A percentile compares a stretch with the other conserved stretches of the same genome.
These are phyloP conservation scores for Scedosporium apiospermum DNA, from an alignment of 2,329 filamentous ascomycete genomes.

Conservation along the genomic window DNA sequence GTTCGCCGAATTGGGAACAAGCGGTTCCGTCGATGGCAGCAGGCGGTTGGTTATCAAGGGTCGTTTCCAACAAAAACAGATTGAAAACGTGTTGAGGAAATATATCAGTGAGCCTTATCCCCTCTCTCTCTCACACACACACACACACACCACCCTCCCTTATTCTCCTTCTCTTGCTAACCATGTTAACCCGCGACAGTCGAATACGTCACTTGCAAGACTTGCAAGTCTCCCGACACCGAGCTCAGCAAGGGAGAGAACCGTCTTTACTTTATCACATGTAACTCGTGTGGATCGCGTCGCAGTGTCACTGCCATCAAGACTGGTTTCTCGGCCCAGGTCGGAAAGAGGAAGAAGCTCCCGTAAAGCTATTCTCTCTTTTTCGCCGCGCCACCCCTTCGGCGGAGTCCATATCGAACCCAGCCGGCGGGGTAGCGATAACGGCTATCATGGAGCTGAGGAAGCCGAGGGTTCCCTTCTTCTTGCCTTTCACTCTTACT, in stretches of 20 bases:
- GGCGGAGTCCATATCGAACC: neutral
- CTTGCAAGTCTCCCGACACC: conserved; percentile 87
- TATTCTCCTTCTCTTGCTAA: conserved; percentile 16
- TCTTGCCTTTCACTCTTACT: neutral
- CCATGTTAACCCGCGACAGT: conserved; percentile 33
- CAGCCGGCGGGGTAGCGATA: neutral
- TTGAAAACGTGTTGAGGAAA: conserved; percentile 91
- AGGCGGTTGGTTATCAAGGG: conserved; percentile 96
- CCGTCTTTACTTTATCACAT: conserved; percentile 96
- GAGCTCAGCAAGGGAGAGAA: conserved; percentile 99
- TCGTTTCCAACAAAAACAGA: conserved; percentile 99
- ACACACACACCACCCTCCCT: neutral
- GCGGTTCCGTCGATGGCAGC: conserved; percentile 86
- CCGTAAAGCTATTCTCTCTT: conserved; percentile 37
- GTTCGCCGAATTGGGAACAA: conserved; percentile 96
- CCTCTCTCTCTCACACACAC: neutral
- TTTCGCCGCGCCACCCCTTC: neutral
- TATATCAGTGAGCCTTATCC: conserved; percentile 65
- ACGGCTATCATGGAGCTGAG: neutral
- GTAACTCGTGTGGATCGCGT: conserved; percentile 72
- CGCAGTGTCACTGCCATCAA: conserved; percentile 96
- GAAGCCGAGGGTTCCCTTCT: neutral
- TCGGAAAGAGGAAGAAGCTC: conserved; percentile 97
- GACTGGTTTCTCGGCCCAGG: conserved; percentile 99
- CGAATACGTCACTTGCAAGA: conserved; percentile 99